Conservation (phyloP, 2,329 filamentous ascomycete genomes). For the Fonsecaea pedrosoi region DNA sequence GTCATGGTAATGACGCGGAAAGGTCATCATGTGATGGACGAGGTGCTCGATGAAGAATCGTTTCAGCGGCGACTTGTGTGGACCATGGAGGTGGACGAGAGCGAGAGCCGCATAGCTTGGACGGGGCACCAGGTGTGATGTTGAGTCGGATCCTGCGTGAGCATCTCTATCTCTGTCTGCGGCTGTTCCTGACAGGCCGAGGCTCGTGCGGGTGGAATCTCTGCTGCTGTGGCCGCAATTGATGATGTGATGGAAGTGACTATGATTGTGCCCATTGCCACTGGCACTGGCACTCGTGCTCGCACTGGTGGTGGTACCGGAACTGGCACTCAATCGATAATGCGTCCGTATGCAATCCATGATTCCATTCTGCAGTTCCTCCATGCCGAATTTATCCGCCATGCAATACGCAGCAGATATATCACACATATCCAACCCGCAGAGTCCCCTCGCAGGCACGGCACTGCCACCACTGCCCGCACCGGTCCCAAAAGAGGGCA, state of each 20-base stretch:
- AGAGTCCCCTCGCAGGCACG: not conserved
- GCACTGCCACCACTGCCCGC: not conserved
- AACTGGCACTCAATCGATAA: constrained; percentile 9
- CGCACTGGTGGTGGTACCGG: no score
- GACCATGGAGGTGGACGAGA: constrained; percentile 30
- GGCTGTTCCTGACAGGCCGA: not conserved
- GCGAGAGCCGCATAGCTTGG: constrained; percentile 32
- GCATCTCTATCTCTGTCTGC: constrained; percentile 3
- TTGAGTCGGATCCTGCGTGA: not conserved
- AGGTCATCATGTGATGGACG: constrained; percentile 36
- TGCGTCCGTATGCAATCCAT: constrained; percentile 31
- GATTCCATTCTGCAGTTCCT: constrained; percentile 36
- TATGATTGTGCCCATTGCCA: constrained; percentile 7
- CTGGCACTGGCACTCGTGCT: not conserved
- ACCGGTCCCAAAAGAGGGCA: constrained; percentile 25
- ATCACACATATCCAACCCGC: constrained; percentile 21
- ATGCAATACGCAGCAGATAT: constrained; percentile 34
- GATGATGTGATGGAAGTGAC: constrained; percentile 1
- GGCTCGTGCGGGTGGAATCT: constrained; percentile 4
- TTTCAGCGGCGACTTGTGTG: constrained; percentile 33
- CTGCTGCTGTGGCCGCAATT: constrained; percentile 9
- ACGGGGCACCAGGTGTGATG: not conserved
- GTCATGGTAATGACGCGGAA: constrained; percentile 32
- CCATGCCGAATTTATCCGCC: constrained; percentile 37
- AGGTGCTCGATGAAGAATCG: constrained; percentile 36